phyloP scores from a whole-genome alignment of 2,329 filamentous ascomycete species.

The Colletotrichum sidae region DNA sequence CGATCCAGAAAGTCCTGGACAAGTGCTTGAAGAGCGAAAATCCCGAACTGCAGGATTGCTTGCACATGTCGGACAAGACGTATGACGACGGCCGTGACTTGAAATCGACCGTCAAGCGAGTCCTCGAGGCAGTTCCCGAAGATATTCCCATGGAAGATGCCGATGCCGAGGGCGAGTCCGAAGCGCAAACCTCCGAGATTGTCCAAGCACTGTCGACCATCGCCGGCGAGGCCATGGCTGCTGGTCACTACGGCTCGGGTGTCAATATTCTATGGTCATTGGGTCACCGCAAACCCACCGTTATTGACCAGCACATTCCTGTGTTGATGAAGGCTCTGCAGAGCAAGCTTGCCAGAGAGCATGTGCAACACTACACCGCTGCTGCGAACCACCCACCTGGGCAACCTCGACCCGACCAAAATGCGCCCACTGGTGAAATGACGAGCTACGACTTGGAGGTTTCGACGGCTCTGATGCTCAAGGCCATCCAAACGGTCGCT shows the following conservation, averaged over 20 bases:
- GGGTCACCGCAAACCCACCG: conserved; percentile 83
- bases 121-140: conserved; percentile 90
- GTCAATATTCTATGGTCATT: conserved; percentile 96
- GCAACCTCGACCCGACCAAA: conserved; percentile 59
- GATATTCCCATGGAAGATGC: conserved; percentile 79
- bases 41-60: conserved; percentile 91
- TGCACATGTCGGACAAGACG: conserved; percentile 79
- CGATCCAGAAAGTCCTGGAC: conserved; percentile 88
- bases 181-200: conserved; percentile 87
- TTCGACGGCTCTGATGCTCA: conserved; percentile 92
- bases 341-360: conserved; percentile 90
- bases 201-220: conserved; percentile 86
- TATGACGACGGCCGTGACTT: conserved; percentile 77
- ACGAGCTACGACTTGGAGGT: conserved; percentile 84
- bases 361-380: conserved; percentile 81
- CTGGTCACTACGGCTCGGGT: conserved; percentile 84
- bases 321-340: conserved; percentile 95
- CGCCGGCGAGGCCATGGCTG: conserved; percentile 87
- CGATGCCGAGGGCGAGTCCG: conserved; percentile 86
- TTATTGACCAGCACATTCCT: conserved; percentile 89
- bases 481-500: conserved; percentile 93
- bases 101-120: conserved; percentile 80
- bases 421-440: conserved; percentile 67
- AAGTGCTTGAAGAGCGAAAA: conserved; percentile 91
- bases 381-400: conserved; percentile 64